Percentiles rank a stretch among this genome's conserved stretches.
Conservation (phyloP, 441 rosid species). For the Adansonia rubrostipa region DNA sequence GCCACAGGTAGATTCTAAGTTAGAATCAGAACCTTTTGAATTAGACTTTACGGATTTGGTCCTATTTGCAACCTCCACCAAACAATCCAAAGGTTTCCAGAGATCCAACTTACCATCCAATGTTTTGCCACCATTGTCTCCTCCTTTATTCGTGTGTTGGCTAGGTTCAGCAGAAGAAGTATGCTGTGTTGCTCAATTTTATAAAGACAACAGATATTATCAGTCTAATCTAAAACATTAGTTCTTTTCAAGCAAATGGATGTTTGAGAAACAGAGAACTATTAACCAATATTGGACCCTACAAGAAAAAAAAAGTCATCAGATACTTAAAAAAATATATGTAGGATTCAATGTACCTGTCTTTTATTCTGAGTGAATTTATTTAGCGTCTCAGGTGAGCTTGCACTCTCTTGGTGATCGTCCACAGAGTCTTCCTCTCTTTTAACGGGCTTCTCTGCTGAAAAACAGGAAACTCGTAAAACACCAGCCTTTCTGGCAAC, state of each 20-base stretch:
- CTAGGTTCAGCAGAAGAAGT: constrained; percentile 64
- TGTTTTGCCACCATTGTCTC: constrained; percentile 46
- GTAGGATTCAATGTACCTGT: constrained; percentile 45
- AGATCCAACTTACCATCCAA: constrained; percentile 55
- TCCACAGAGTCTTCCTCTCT: constrained; percentile 57
- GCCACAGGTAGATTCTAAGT: constrained; percentile 44
- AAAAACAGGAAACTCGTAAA: constrained; percentile 48
- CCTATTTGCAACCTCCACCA: constrained; percentile 73
- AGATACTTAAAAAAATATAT: constrained; percentile 17
- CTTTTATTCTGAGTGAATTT: constrained; percentile 56
- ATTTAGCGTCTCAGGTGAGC: constrained; percentile 60
- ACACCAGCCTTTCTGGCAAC: constrained; percentile 48
- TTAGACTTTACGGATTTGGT: constrained; percentile 53
- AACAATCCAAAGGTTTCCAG: constrained; percentile 71
- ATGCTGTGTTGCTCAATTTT: constrained; percentile 43
- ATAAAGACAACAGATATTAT: constrained; percentile 17
- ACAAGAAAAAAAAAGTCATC: constrained; percentile 16
- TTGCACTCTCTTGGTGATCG: constrained; percentile 49
- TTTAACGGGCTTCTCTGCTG: constrained; percentile 45
- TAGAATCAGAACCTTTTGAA: constrained; percentile 54
- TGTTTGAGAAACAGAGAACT: background rate
- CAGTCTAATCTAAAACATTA: constrained; percentile 18
- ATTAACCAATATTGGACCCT: constrained; percentile 2
- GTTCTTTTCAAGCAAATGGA: constrained; percentile 5
- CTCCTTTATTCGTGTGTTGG: constrained; percentile 42